Conservation (phyloP, 257 asterid genomes). For the Nicotiana attenuata region DNA sequence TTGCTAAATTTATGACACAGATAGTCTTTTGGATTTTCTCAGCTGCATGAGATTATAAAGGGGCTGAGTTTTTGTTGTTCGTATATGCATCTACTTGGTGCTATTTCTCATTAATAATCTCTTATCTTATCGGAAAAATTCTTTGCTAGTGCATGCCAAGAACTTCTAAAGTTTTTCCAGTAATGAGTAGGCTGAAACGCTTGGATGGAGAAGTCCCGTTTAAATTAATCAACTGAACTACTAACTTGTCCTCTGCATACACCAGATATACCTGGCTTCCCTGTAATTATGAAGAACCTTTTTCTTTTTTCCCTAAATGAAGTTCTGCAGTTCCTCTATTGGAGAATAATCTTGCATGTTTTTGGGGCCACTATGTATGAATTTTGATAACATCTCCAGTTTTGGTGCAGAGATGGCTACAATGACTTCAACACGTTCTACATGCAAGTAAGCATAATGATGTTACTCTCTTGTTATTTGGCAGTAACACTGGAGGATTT, state of each 20-base stretch:
- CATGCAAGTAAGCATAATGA: conserved; percentile 78
- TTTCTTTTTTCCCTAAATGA: not conserved
- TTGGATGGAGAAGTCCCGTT: not conserved
- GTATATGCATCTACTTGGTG: not conserved
- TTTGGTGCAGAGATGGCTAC: conserved; percentile 93
- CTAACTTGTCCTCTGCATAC: not conserved
- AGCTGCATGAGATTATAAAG: not conserved
- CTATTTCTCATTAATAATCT: not conserved
- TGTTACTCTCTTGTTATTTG: conserved; percentile 19
- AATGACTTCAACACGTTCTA: conserved; percentile 99
- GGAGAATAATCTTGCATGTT: not conserved
- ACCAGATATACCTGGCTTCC: not conserved
- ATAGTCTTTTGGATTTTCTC: not conserved
- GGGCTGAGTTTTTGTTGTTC: not conserved
- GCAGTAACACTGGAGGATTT: not conserved
- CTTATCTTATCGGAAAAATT: not conserved
- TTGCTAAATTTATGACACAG: not conserved
- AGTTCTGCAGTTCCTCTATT: not conserved
- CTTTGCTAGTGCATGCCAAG: not conserved
- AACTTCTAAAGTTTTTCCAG: not conserved
- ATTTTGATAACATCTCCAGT: conserved; percentile 27
- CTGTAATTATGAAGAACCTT: not conserved
- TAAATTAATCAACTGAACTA: not conserved
- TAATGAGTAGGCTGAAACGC: not conserved
- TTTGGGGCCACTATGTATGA: not conserved